Evolutionary conservation across 768 basidiomycete species (phyloP).

Genomic region (Boletus speciosus): DNA sequence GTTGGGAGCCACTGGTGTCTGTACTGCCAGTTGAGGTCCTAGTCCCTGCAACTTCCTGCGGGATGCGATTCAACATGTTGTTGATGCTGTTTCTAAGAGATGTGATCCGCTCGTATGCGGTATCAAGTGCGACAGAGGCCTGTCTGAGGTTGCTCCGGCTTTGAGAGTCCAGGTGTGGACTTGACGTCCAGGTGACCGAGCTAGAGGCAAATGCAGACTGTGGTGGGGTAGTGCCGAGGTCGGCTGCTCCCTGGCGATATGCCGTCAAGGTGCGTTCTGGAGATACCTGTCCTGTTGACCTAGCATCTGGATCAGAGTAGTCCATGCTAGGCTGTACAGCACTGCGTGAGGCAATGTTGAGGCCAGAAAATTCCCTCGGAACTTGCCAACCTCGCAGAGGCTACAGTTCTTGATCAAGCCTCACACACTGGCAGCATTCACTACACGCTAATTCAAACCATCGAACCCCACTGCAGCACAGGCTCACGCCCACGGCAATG

Average conservation of each 20-base stretch:
- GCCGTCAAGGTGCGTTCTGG: constrained; percentile 13
- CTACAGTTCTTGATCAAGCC: neutral
- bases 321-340: constrained; percentile 18
- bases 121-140: constrained; percentile 52
- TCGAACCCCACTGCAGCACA: neutral
- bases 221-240: constrained; percentile 3
- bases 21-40: constrained; percentile 1
- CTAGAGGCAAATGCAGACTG: constrained; percentile 6
- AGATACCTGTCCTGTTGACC: constrained; percentile 8
- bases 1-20: constrained; percentile 6
- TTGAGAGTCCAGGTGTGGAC: constrained; percentile 13
- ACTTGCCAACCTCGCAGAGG: neutral
- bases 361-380: neutral
- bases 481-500: neutral
- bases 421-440: no score
- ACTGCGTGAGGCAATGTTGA: neutral
- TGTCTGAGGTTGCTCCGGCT: constrained; percentile 42
- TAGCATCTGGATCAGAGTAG: constrained; percentile 11
- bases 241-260: constrained; percentile 13
- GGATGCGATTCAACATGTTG: constrained; percentile 39
- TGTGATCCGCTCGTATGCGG: constrained; percentile 52
- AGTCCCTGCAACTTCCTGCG: constrained; percentile 29
- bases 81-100: constrained; percentile 52
- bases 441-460: neutral
- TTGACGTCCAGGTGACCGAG: constrained; percentile 12